Percentiles rank a stretch among this genome's conserved stretches.
These are phyloP conservation scores for Stylosanthes scabra DNA, from an alignment of 331 rosid genomes.

Conservation along the genomic window DNA sequence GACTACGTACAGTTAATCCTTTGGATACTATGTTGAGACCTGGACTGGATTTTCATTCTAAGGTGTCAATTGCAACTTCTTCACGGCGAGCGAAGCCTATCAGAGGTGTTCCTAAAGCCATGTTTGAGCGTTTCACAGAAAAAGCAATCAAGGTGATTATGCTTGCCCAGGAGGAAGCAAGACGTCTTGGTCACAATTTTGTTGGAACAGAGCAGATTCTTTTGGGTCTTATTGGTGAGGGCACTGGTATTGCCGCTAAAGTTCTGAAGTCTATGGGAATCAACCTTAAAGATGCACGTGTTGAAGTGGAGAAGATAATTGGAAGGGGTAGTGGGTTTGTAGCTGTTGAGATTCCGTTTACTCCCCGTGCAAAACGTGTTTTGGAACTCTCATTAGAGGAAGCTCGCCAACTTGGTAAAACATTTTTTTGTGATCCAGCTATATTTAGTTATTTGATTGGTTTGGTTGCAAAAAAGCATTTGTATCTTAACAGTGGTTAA, in stretches of 20 bases:
- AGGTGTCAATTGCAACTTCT: slow-evolving; percentile 54
- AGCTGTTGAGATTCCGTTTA: slow-evolving; percentile 96
- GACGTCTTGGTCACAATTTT: slow-evolving; percentile 98
- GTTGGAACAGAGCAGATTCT: slow-evolving; percentile 99
- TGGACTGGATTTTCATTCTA: slow-evolving; percentile 61
- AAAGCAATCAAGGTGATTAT: slow-evolving; percentile 97
- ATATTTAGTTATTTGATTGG: background rate
- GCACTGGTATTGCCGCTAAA: slow-evolving; percentile 98
- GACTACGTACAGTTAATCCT: slow-evolving; percentile 70
- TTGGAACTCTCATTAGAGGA: slow-evolving; percentile 98
- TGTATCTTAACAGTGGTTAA: background rate
- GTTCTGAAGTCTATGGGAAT: slow-evolving; percentile 98
- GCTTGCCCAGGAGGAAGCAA: slow-evolving; percentile 99
- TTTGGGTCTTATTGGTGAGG: slow-evolving; percentile 99
- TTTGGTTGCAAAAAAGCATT: slow-evolving; percentile 4
- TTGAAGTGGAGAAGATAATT: slow-evolving; percentile 97
- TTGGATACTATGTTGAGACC: slow-evolving; percentile 71
- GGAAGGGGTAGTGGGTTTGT: slow-evolving; percentile 99
- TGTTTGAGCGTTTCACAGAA: slow-evolving; percentile 99
- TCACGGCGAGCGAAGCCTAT: slow-evolving; percentile 65
- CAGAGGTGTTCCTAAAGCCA: slow-evolving; percentile 82
- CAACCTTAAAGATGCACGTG: slow-evolving; percentile 97
- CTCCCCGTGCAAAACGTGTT: slow-evolving; percentile 99
- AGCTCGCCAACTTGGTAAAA: slow-evolving; percentile 97
- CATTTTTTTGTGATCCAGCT: slow-evolving; percentile 21